Percentiles rank a stretch among this genome's conserved stretches.
Conservation (phyloP, 306 rosid species). For the Lupinus albus region DNA sequence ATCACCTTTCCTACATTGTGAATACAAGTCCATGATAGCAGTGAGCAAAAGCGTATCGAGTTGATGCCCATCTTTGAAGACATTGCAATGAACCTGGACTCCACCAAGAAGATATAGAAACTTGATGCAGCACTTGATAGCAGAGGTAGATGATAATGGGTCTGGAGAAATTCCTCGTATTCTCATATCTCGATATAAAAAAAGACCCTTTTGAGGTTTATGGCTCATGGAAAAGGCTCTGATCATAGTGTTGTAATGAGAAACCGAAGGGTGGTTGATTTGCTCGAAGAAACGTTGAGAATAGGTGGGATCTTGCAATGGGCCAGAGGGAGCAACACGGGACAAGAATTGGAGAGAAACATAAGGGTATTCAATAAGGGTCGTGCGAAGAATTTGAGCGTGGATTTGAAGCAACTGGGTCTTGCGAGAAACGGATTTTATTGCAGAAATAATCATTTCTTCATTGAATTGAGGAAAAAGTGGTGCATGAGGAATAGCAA, state of each 20-base stretch:
- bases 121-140: constrained; percentile 62
- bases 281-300: constrained; percentile 60
- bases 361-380: constrained; percentile 53
- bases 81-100: constrained; percentile 67
- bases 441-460: constrained; percentile 47
- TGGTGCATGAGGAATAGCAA: background rate
- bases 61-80: constrained; percentile 70
- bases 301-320: constrained; percentile 52
- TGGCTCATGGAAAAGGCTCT: constrained; percentile 62
- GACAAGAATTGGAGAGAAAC: constrained; percentile 63
- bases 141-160: constrained; percentile 66
- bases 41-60: constrained; percentile 67
- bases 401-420: constrained; percentile 76
- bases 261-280: constrained; percentile 45
- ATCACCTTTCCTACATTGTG: constrained; percentile 48
- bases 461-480: constrained; percentile 35
- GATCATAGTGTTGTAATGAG: constrained; percentile 68
- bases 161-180: constrained; percentile 50
- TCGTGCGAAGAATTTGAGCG: constrained; percentile 58
- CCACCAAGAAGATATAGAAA: constrained; percentile 53
- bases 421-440: constrained; percentile 54
- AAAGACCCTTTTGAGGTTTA: constrained; percentile 60
- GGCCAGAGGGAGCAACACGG: constrained; percentile 55
- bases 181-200: constrained; percentile 57
- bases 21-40: constrained; percentile 66